Conservation (phyloP, 345 rosid genomes). For the Salix arbutifolia region DNA sequence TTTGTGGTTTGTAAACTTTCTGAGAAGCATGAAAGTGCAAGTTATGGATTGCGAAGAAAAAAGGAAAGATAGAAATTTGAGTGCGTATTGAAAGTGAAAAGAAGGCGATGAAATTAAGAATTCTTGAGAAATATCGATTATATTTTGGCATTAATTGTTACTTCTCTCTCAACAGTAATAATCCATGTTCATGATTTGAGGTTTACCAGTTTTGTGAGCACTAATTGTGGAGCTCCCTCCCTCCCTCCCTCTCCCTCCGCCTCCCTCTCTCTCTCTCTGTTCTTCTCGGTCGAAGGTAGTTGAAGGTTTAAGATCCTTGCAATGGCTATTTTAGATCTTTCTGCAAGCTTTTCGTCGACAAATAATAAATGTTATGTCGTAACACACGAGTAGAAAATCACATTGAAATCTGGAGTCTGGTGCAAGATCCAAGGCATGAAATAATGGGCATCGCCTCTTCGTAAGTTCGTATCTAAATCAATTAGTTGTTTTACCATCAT, state of each 20-base stretch:
- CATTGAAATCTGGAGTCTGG: neutral
- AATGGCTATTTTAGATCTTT: neutral
- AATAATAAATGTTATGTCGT: neutral
- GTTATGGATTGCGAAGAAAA: conserved; percentile 11
- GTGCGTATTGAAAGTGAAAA: neutral
- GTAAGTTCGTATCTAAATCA: neutral
- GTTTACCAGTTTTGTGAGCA: too few relatives aligned
- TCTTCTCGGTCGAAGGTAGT: too few relatives aligned
- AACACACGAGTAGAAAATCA: neutral
- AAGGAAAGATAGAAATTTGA: neutral
- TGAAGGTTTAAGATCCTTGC: neutral
- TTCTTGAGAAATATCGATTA: too few relatives aligned
- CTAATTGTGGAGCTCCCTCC: neutral
- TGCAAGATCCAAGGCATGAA: neutral
- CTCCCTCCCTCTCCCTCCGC: neutral
- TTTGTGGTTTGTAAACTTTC: conserved; percentile 19
- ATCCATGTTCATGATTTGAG: too few relatives aligned
- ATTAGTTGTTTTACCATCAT: neutral
- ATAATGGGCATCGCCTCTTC: neutral
- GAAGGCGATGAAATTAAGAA: neutral
- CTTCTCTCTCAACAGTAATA: too few relatives aligned
- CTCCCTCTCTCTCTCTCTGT: too few relatives aligned
- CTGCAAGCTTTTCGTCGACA: neutral
- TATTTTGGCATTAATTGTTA: too few relatives aligned
- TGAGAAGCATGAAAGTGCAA: conserved; percentile 18